phyloP scores from a whole-genome alignment of 2,329 filamentous ascomycete genomes.

The Rutstroemia sydowiana region DNA sequence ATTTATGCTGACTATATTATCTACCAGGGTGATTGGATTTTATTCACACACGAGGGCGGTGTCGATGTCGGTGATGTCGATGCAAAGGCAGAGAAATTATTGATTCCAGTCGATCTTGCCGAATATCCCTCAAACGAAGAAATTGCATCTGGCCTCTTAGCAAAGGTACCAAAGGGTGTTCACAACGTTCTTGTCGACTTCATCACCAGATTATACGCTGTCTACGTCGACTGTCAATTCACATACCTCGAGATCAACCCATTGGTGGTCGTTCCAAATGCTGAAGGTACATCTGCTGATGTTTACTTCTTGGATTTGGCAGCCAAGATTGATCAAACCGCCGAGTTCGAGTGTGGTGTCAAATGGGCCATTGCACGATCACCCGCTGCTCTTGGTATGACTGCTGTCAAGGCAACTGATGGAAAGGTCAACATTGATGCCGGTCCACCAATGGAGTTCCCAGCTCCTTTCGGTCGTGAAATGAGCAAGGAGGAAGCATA shows the following conservation, averaged over 20 bases:
- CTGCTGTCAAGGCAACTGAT: constrained; percentile 53
- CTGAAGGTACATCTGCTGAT: constrained; percentile 80
- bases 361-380: constrained; percentile 98
- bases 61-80: constrained; percentile 99
- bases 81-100: constrained; percentile 95
- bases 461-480: constrained; percentile 96
- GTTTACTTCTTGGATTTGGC: constrained; percentile 98
- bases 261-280: constrained; percentile 94
- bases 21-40: constrained; percentile 91
- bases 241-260: constrained; percentile 99
- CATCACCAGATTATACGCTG: constrained; percentile 94
- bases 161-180: constrained; percentile 88
- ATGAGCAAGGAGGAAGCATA: constrained; percentile 98
- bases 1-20: constrained; percentile 20
- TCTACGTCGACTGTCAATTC: constrained; percentile 99
- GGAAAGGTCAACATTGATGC: constrained; percentile 89
- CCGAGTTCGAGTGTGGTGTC: constrained; percentile 97
- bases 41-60: constrained; percentile 99
- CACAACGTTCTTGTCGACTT: constrained; percentile 99
- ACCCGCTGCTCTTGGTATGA: constrained; percentile 78
- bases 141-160: constrained; percentile 77
- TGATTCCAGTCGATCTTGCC: constrained; percentile 91
- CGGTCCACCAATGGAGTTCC: constrained; percentile 97
- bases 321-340: constrained; percentile 97
- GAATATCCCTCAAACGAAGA: constrained; percentile 95